Conservation (phyloP, 768 basidiomycete species). For the Lactarius trivialis region DNA sequence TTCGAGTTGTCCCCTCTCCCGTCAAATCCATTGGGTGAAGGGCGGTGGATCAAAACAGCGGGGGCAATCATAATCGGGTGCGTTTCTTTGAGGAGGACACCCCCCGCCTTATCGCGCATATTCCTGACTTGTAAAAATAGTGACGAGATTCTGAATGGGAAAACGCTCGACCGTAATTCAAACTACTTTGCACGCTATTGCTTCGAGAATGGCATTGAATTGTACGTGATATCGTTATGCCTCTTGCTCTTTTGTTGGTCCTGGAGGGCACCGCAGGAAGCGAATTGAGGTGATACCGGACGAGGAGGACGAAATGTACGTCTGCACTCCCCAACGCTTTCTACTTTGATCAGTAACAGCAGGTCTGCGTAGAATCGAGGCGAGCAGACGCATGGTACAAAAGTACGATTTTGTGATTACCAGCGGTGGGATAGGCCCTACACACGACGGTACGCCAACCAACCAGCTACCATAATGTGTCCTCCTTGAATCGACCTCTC, state of each 20-base stretch:
- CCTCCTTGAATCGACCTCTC: background rate
- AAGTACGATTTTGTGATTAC: conserved; percentile 89
- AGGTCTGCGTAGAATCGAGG: conserved; percentile 57
- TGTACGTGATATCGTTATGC: conserved; percentile 41
- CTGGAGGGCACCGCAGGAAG: conserved; percentile 44
- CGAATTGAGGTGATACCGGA: conserved; percentile 90
- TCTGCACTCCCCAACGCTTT: conserved; percentile 2
- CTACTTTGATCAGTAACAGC: background rate
- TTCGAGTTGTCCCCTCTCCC: conserved; percentile 55
- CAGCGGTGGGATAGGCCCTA: conserved; percentile 87
- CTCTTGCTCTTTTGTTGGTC: conserved; percentile 13
- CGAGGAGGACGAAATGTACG: conserved; percentile 84
- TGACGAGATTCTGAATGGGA: conserved; percentile 90
- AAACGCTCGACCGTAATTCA: conserved; percentile 78
- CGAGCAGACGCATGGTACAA: conserved; percentile 71
- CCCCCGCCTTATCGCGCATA: background rate
- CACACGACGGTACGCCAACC: conserved; percentile 67
- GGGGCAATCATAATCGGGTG: conserved; percentile 75
- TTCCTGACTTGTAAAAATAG: conserved; percentile 33
- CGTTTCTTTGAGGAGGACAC: conserved; percentile 21
- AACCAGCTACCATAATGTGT: background rate
- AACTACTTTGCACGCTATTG: conserved; percentile 84
- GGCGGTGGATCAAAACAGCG: conserved; percentile 63
- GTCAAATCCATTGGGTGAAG: conserved; percentile 61
- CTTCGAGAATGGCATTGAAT: conserved; percentile 79